These are phyloP conservation scores for Cyanodermella asteris DNA, from an alignment of 2,329 filamentous ascomycete genomes.

Conservation along the genomic window DNA sequence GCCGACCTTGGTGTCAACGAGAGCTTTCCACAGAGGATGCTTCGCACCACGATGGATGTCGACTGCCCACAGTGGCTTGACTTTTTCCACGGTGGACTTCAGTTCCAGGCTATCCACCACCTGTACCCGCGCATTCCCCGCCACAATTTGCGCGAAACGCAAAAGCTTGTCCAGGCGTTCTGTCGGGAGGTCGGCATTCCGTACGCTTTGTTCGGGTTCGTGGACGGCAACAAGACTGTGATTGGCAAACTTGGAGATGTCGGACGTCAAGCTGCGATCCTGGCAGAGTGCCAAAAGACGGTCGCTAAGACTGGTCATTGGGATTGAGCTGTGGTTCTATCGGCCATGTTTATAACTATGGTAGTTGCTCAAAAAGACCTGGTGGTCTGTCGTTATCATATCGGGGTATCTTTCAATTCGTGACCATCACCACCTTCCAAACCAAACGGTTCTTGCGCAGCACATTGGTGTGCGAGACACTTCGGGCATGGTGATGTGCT, in stretches of 20 bases:
- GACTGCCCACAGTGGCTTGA: constrained; percentile 52
- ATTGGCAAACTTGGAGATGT: constrained; percentile 17
- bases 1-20: constrained; percentile 40
- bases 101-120: constrained; percentile 53
- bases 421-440: too few relatives aligned
- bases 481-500: too few relatives aligned
- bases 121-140: constrained; percentile 45
- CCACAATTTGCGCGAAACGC: constrained; percentile 42
- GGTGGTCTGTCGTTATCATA: too few relatives aligned
- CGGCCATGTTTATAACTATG: too few relatives aligned
- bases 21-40: constrained; percentile 46
- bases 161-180: constrained; percentile 39
- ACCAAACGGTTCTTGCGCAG: too few relatives aligned
- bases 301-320: constrained; percentile 6
- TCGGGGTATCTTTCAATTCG: too few relatives aligned
- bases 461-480: too few relatives aligned
- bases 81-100: constrained; percentile 48
- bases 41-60: constrained; percentile 53
- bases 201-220: constrained; percentile 39
- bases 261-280: constrained; percentile 3
- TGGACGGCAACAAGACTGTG: constrained; percentile 38
- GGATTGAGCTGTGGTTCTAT: too few relatives aligned
- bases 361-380: too few relatives aligned
- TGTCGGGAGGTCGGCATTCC: constrained; percentile 40
- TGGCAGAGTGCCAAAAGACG: constrained; percentile 5